Conservation (phyloP, 129 eudicot species). For the Helichrysum umbraculigerum region DNA sequence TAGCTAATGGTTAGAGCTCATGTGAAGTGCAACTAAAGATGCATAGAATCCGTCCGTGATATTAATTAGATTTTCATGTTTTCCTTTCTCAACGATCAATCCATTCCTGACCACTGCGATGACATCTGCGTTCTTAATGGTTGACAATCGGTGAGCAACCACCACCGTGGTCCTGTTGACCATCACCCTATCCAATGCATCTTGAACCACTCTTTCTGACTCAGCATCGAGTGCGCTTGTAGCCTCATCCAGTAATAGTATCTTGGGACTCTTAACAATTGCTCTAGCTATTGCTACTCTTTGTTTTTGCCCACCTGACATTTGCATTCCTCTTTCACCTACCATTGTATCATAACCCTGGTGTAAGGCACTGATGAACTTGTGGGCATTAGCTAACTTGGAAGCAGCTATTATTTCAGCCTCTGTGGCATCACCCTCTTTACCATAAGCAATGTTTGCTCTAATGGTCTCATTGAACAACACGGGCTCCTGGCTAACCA, state of each 20-base stretch:
- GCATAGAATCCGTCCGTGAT: constrained; percentile 51
- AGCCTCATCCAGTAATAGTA: constrained; percentile 68
- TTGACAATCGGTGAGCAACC: constrained; percentile 66
- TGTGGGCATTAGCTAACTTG: constrained; percentile 65
- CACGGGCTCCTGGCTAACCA: constrained; percentile 68
- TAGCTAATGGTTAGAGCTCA: neutral
- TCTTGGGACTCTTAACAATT: constrained; percentile 63
- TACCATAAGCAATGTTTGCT: constrained; percentile 66
- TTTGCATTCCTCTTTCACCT: constrained; percentile 66
- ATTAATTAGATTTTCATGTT: constrained; percentile 49
- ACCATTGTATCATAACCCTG: constrained; percentile 62
- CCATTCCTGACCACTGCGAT: constrained; percentile 71
- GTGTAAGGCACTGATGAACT: constrained; percentile 58
- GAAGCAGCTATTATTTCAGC: constrained; percentile 62
- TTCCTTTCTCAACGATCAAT: constrained; percentile 64
- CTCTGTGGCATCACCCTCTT: constrained; percentile 60
- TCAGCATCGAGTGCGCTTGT: constrained; percentile 74
- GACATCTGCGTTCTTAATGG: constrained; percentile 58
- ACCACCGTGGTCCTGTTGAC: constrained; percentile 62
- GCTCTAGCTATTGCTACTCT: constrained; percentile 75
- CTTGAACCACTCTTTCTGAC: constrained; percentile 68
- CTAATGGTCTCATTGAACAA: constrained; percentile 68
- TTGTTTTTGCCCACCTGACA: constrained; percentile 74
- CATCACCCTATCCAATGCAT: constrained; percentile 56
- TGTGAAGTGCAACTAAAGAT: constrained; percentile 51